Conservation (phyloP, 192 early-diverging fungal genomes). For the Lobosporangium transversale region DNA sequence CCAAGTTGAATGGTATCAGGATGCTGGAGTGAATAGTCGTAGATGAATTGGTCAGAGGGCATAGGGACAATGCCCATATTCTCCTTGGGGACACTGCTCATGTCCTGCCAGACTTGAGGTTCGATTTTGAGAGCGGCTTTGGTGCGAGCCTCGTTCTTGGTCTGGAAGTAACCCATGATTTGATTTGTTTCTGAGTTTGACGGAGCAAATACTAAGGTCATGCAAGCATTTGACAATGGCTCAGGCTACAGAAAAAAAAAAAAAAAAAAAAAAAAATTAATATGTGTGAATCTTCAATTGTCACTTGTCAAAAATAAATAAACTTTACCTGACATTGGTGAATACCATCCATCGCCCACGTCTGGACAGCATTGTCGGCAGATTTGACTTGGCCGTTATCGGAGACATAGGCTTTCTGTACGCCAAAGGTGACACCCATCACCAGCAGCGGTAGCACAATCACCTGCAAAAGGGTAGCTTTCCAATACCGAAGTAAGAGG, state of each 20-base stretch:
- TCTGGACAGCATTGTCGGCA: constrained; percentile 8
- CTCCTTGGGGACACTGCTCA: constrained; percentile 27
- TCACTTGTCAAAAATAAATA: no score
- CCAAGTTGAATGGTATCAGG: constrained; percentile 77
- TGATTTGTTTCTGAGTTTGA: constrained; percentile 28
- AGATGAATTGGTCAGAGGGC: constrained; percentile 66
- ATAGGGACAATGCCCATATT: constrained; percentile 68
- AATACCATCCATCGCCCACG: constrained; percentile 46
- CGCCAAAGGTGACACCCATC: constrained; percentile 23
- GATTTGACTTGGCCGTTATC: constrained; percentile 10
- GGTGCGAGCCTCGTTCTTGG: constrained; percentile 32
- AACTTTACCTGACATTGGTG: constrained; percentile 42
- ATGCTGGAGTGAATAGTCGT: constrained; percentile 69
- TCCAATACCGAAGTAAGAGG: constrained; percentile 35
- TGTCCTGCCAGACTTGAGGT: constrained; percentile 23
- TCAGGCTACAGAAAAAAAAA: constrained; percentile 16
- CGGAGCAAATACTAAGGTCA: constrained; percentile 37
- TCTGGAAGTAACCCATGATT: constrained; percentile 45
- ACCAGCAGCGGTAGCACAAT: constrained; percentile 29
- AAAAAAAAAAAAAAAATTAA: neutral
- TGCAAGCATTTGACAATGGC: constrained; percentile 36
- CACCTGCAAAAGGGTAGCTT: constrained; percentile 24
- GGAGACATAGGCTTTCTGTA: constrained; percentile 14
- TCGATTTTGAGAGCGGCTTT: constrained; percentile 19
- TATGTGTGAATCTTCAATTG: no score